Base-by-base conservation (phyloP, 345 rosid genomes). In the Populus euphratica region DNA sequence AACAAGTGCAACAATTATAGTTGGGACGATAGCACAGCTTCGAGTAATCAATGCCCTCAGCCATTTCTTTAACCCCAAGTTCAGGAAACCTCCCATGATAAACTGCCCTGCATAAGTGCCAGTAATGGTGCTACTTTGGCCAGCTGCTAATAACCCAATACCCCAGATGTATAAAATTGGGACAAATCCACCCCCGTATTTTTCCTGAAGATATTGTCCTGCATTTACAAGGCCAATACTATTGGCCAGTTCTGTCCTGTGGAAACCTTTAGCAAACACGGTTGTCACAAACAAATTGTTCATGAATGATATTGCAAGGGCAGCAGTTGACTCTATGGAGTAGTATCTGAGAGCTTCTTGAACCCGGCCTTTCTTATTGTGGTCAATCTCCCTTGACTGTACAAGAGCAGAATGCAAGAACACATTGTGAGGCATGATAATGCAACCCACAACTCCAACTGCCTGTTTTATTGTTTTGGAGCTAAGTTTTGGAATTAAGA, bases 341-440 rank as follows among this genome's bases (percentile, higher is more conserved):
- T 95, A 92, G 87, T 95, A 95, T 81, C 88, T 91, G 68, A 93
- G 75, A 72, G 99, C 99, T 88, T 95, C 98, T 82, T 85, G 88
- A 62, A 93, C 97, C 61, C 86, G 82, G 72, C 90, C 90, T 79
- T 75, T 89, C 87, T 91, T 92, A 49, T 56, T 84, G 65, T 78
- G 85, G 54, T 95, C 91, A 9, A 95, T 50, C 13, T 95, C 96
- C 82, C 99, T 85, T 9, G 98, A 95, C 80, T 92, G 98, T 56
- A 95, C 98, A 27, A 95, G 97, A 77, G 99, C 96, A 31, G 99
- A 92, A 82, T 92, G 98, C 82, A 95, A 90, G 83, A 93, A 95
- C 50, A 93, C 93, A 43, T 93, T 95, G 83, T 93, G 97, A 27
- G 99, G 98, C 99, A 93, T 95, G 61, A 95, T 95, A 49, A 95